Evolutionary conservation across 768 basidiomycete species (phyloP).

Genomic region (Coprinellus aureogranulatus): DNA sequence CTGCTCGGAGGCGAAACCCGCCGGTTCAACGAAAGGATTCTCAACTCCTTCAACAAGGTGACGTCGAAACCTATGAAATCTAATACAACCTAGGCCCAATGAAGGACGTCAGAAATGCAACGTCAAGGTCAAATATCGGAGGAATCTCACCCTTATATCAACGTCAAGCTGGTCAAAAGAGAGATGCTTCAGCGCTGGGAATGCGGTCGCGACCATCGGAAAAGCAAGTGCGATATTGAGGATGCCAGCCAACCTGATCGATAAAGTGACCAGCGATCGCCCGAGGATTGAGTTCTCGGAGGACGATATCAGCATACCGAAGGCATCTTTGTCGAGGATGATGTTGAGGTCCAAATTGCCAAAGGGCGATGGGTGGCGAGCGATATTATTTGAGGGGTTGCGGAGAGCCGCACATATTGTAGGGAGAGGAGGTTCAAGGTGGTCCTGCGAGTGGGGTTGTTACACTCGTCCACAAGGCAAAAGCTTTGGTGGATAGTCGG

Average conservation of each 20-base stretch:
- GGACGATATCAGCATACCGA: background rate
- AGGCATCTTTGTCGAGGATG: background rate
- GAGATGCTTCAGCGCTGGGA: background rate
- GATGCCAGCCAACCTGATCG: background rate
- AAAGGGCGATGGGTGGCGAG: background rate
- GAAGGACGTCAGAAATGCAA: too few species aligned
- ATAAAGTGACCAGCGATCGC: background rate
- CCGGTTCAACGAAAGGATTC: too few species aligned
- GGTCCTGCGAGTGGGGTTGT: background rate
- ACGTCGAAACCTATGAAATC: too few species aligned
- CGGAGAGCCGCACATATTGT: too few species aligned
- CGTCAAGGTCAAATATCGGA: too few species aligned
- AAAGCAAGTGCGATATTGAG: background rate
- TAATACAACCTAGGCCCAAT: too few species aligned
- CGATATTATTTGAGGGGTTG: too few species aligned
- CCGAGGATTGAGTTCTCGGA: background rate
- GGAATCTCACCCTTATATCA: too few species aligned
- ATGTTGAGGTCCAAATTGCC: background rate
- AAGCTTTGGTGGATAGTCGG: too few species aligned
- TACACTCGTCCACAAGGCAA: background rate
- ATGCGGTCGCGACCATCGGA: background rate
- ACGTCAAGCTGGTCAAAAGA: background rate
- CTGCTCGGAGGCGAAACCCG: too few species aligned
- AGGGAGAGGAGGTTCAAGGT: too few species aligned
- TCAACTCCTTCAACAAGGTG: too few species aligned